A percentile compares a stretch with the other conserved stretches of the same genome.
These are phyloP conservation scores for Leptodermis oblonga DNA, from an alignment of 257 asterid species.

Conservation along the genomic window DNA sequence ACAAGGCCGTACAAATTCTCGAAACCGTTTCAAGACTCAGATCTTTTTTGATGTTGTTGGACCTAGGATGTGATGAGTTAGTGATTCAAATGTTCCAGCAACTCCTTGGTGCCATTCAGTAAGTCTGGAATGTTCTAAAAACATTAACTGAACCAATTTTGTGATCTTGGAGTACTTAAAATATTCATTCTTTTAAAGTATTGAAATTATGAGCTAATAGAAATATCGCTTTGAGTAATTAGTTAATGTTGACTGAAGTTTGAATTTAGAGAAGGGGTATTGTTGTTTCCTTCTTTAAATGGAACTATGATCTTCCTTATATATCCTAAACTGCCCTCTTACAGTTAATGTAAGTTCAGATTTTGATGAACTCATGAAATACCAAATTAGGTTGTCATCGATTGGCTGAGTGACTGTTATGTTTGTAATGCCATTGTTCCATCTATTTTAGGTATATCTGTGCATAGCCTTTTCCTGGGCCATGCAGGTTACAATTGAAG, in stretches of 20 bases:
- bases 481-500: neutral
- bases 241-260: neutral
- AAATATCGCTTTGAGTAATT: neutral
- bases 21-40: conserved; percentile 24
- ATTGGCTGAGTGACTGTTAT: neutral
- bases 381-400: neutral
- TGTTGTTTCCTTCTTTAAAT: neutral
- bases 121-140: conserved; percentile 10
- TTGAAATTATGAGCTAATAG: neutral
- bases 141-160: neutral
- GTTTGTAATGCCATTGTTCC: neutral
- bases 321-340: neutral
- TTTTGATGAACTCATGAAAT: neutral
- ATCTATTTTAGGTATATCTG: neutral
- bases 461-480: neutral
- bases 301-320: neutral
- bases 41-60: conserved; percentile 26
- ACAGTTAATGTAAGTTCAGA: neutral
- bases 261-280: neutral
- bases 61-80: conserved; percentile 25
- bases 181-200: neutral
- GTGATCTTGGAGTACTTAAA: neutral
- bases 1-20: conserved; percentile 29
- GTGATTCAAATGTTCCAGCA: conserved; percentile 23
- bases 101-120: conserved; percentile 28